A percentile compares a stretch with the other conserved stretches of the same genome.
Conservation (phyloP, 164 flowering plant species). For the Cinnamomum chago region DNA sequence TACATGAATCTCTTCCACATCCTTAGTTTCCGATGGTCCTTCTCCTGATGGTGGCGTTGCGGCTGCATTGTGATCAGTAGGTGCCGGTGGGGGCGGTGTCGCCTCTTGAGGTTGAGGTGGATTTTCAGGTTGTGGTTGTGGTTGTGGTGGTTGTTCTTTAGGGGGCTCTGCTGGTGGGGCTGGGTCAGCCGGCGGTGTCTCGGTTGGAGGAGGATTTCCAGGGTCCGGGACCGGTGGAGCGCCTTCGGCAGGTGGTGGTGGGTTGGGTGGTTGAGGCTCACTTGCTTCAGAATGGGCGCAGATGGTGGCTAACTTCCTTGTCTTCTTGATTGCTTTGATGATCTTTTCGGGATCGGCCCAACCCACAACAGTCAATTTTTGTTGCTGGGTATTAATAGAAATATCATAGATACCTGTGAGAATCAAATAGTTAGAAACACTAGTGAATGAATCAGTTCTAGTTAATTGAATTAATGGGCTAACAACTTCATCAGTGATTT, state of each 20-base stretch:
- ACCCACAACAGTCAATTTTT: conserved; percentile 74
- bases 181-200: conserved; percentile 33
- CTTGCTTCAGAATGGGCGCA: conserved; percentile 54
- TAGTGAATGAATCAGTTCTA: too few species aligned
- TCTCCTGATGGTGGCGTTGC: too few species aligned
- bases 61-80: conserved; percentile 24
- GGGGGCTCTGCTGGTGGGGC: conserved; percentile 29
- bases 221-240: conserved; percentile 5
- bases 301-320: conserved; percentile 72
- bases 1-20: conserved; percentile 54
- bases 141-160: conserved; percentile 32
- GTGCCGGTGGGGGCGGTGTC: conserved; percentile 21
- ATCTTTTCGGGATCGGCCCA: conserved; percentile 85
- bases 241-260: conserved; percentile 27
- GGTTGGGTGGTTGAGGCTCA: conserved; percentile 31
- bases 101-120: conserved; percentile 34
- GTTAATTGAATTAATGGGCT: not conserved
- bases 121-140: conserved; percentile 27
- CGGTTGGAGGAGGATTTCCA: conserved; percentile 34
- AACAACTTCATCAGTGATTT: too few species aligned
- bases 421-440: not conserved
- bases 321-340: conserved; percentile 75
- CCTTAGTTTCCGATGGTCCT: conserved; percentile 32
- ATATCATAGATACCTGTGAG: conserved; percentile 72
- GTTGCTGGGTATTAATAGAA: conserved; percentile 64